These are phyloP conservation scores for Alternaria sp. DNA, from an alignment of 2,329 filamentous ascomycete genomes.

Conservation along the genomic window DNA sequence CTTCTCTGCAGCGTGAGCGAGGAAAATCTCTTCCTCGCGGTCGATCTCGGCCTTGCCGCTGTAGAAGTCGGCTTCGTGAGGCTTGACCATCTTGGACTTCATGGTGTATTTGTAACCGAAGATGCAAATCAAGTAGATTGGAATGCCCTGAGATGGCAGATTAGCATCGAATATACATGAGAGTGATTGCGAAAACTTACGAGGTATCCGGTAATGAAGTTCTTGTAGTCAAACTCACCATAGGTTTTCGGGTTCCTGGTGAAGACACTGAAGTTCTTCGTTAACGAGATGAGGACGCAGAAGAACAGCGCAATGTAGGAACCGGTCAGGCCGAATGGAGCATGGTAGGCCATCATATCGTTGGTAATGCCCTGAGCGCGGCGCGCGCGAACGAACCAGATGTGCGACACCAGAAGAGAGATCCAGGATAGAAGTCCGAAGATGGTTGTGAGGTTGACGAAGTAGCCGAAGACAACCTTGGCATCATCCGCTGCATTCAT, in stretches of 20 bases:
- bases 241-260: constrained; percentile 54
- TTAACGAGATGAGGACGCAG: constrained; percentile 76
- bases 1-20: constrained; percentile 62
- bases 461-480: constrained; percentile 58
- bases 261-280: constrained; percentile 84
- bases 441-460: constrained; percentile 57
- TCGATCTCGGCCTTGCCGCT: constrained; percentile 77
- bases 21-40: constrained; percentile 73
- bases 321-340: constrained; percentile 75
- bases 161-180: constrained; percentile 1
- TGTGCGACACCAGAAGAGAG: constrained; percentile 59
- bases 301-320: constrained; percentile 73
- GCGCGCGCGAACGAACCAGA: constrained; percentile 59
- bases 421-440: constrained; percentile 59
- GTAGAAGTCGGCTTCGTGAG: constrained; percentile 72
- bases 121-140: constrained; percentile 73
- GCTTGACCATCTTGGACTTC: constrained; percentile 55
- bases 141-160: constrained; percentile 71
- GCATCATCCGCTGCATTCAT: constrained; percentile 57
- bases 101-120: constrained; percentile 60
- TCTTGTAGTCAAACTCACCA: constrained; percentile 73
- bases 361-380: constrained; percentile 57
- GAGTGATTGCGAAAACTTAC: constrained; percentile 20
- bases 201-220: constrained; percentile 77
- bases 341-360: constrained; percentile 63